Conservation (phyloP, 2,329 filamentous ascomycete genomes). For the Phaeophleospora eucalypticola region DNA sequence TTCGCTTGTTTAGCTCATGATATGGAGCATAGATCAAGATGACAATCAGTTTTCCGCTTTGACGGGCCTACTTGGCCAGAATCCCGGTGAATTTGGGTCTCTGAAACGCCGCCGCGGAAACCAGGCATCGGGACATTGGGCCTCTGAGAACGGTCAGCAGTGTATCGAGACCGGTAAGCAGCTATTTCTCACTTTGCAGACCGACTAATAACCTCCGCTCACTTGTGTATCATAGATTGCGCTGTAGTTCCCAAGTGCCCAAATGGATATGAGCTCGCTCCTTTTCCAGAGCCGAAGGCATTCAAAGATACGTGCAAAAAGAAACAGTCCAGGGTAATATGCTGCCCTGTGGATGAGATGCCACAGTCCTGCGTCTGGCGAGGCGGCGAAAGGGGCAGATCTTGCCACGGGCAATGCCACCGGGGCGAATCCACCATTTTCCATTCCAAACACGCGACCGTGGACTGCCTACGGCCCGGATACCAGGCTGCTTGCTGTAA, state of each 20-base stretch:
- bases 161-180: neutral
- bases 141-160: neutral
- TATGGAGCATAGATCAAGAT: neutral
- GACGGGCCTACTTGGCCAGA: neutral
- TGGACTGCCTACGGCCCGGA: neutral
- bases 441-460: neutral
- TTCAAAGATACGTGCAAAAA: neutral
- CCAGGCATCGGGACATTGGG: neutral
- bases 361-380: neutral
- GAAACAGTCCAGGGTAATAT: neutral
- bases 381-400: neutral
- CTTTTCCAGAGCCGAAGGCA: too few relatives aligned
- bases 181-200: too few relatives aligned
- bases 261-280: too few relatives aligned
- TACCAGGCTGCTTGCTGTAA: neutral
- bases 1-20: too few relatives aligned
- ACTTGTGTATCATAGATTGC: too few relatives aligned
- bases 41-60: neutral
- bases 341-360: neutral
- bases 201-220: too few relatives aligned
- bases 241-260: too few relatives aligned
- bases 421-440: neutral
- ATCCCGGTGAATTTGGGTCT: neutral
- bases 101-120: neutral
- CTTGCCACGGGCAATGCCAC: neutral